Conservation (phyloP, 345 rosid species). For the Stellera chamaejasme region DNA sequence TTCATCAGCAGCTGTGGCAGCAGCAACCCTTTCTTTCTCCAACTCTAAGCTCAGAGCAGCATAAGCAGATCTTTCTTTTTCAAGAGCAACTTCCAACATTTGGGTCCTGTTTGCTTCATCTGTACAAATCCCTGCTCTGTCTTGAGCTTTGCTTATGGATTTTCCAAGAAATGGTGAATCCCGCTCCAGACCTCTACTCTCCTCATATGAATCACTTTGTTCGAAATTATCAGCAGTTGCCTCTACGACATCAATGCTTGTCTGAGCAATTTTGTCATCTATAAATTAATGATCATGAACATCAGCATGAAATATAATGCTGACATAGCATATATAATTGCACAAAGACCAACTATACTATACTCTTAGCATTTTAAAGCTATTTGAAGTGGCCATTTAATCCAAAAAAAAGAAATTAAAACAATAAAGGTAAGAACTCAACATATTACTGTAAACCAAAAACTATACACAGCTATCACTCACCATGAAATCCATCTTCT, state of each 20-base stretch:
- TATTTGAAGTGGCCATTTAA: neutral
- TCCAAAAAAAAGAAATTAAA: neutral
- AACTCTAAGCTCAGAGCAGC: slow-evolving; percentile 49
- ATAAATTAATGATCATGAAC: slow-evolving; percentile 10
- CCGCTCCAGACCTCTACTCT: slow-evolving; percentile 12
- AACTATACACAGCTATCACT: slow-evolving; percentile 11
- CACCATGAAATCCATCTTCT: slow-evolving; percentile 32
- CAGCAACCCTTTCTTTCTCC: slow-evolving; percentile 79
- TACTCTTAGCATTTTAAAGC: no score
- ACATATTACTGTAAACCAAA: neutral
- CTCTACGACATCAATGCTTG: slow-evolving; percentile 17
- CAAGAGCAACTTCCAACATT: slow-evolving; percentile 42
- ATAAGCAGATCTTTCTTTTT: slow-evolving; percentile 39
- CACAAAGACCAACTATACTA: neutral
- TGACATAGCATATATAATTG: neutral
- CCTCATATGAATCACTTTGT: slow-evolving; percentile 17
- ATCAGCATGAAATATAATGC: slow-evolving; percentile 13
- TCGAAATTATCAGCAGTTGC: slow-evolving; percentile 18
- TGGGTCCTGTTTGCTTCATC: slow-evolving; percentile 26
- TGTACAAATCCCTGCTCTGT: slow-evolving; percentile 6
- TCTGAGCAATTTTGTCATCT: slow-evolving; percentile 24
- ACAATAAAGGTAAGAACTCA: neutral
- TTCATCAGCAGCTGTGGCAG: slow-evolving; percentile 85
- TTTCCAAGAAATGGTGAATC: slow-evolving; percentile 23
- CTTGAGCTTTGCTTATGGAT: slow-evolving; percentile 2